Conservation (phyloP, 352 stramenopile species). For the Phytophthora capsici region DNA sequence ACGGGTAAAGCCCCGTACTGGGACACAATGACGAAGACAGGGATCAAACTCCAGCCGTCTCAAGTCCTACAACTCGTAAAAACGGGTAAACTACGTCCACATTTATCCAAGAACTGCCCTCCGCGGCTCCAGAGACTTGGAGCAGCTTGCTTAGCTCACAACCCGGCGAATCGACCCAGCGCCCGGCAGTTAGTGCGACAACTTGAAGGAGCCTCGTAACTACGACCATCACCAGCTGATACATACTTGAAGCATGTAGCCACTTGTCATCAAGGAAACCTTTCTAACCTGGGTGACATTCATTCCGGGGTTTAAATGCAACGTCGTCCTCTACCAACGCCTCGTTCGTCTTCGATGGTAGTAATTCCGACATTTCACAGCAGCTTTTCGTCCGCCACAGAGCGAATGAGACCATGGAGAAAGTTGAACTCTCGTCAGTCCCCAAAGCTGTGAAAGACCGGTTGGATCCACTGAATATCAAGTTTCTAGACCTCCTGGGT, state of each 20-base stretch:
- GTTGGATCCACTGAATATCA: not conserved
- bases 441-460: constrained; percentile 12
- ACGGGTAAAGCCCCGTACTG: not conserved
- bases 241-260: too few relatives aligned
- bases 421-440: not conserved
- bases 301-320: not conserved
- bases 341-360: constrained; percentile 34
- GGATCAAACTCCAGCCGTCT: constrained; percentile 41
- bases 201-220: too few relatives aligned
- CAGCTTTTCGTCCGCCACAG: constrained; percentile 34
- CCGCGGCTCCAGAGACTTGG: constrained; percentile 40
- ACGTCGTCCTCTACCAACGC: constrained; percentile 4
- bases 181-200: too few relatives aligned
- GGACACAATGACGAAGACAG: constrained; percentile 24
- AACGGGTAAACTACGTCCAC: constrained; percentile 34
- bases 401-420: constrained; percentile 7
- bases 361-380: constrained; percentile 37
- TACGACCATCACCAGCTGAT: too few relatives aligned
- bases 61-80: constrained; percentile 48
- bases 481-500: not conserved
- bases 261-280: too few relatives aligned
- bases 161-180: constrained; percentile 35
- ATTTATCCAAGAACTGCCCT: constrained; percentile 32
- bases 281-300: too few relatives aligned
- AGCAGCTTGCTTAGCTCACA: constrained; percentile 42